Conservation (phyloP, 805 yeast species). For the Wickerhamiella shivajii region DNA sequence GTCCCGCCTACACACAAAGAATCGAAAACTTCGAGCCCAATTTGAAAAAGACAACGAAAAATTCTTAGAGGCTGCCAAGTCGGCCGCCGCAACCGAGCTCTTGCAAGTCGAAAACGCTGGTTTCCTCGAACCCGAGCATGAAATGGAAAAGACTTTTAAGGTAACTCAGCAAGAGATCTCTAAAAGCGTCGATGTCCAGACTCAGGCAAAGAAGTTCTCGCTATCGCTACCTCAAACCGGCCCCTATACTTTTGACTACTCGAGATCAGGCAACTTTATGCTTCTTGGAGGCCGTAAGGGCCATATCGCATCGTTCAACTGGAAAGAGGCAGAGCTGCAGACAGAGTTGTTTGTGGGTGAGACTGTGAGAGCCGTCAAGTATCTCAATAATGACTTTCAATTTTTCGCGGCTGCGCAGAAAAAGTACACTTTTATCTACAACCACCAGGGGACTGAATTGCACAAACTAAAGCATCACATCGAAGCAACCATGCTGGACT, state of each 20-base stretch:
- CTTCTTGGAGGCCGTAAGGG: constrained; percentile 84
- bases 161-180: constrained; percentile 68
- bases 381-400: constrained; percentile 72
- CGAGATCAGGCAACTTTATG: constrained; percentile 76
- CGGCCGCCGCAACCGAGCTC: constrained; percentile 79
- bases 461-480: constrained; percentile 85
- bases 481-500: constrained; percentile 70
- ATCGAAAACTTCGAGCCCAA: constrained; percentile 14
- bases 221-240: constrained; percentile 66
- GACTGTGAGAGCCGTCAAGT: constrained; percentile 80
- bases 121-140: constrained; percentile 78
- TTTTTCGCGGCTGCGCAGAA: constrained; percentile 95
- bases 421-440: constrained; percentile 84
- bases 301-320: constrained; percentile 89
- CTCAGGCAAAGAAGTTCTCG: constrained; percentile 60
- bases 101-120: constrained; percentile 77
- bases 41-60: constrained; percentile 54
- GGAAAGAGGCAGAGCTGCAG: constrained; percentile 73
- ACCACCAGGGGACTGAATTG: constrained; percentile 77
- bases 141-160: constrained; percentile 80
- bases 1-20: constrained; percentile 36
- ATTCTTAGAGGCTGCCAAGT: constrained; percentile 60
- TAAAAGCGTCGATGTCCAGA: constrained; percentile 58
- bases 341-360: constrained; percentile 79
- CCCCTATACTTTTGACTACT: constrained; percentile 66